Evolutionary conservation across 2,329 filamentous ascomycete genomes (phyloP).

Genomic region (Claviceps pazoutovae): DNA sequence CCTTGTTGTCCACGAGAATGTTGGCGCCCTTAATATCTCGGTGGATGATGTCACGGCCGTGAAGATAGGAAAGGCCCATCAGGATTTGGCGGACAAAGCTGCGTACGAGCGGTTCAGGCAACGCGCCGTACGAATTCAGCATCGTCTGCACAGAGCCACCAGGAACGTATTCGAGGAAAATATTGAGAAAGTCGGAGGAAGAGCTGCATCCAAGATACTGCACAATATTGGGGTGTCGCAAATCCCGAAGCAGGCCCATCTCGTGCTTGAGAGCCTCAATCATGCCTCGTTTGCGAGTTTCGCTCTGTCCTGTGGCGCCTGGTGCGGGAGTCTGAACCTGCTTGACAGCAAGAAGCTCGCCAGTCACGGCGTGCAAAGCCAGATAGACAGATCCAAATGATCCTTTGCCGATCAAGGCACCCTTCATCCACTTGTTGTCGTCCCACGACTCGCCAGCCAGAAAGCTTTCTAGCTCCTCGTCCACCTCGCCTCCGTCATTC

Average conservation of each 20-base stretch:
- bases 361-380: slow-evolving; percentile 87
- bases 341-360: slow-evolving; percentile 95
- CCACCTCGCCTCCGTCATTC: slow-evolving; percentile 82
- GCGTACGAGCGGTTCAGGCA: slow-evolving; percentile 83
- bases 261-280: slow-evolving; percentile 94
- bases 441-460: slow-evolving; percentile 88
- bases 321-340: slow-evolving; percentile 83
- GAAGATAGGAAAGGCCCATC: slow-evolving; percentile 81
- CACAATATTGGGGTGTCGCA: slow-evolving; percentile 94
- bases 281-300: slow-evolving; percentile 93
- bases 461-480: slow-evolving; percentile 82
- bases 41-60: slow-evolving; percentile 91
- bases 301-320: slow-evolving; percentile 64
- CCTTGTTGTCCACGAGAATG: slow-evolving; percentile 97
- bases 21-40: slow-evolving; percentile 98
- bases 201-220: slow-evolving; percentile 94
- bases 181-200: slow-evolving; percentile 84
- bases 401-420: slow-evolving; percentile 88
- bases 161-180: slow-evolving; percentile 98
- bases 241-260: slow-evolving; percentile 82
- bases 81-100: slow-evolving; percentile 97
- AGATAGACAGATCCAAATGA: slow-evolving; percentile 95
- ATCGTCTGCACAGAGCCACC: slow-evolving; percentile 96
- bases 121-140: slow-evolving; percentile 94
- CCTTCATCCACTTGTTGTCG: slow-evolving; percentile 98